These are phyloP conservation scores for Geosmithia putterillii DNA, from an alignment of 2,329 filamentous ascomycete genomes.

Conservation along the genomic window DNA sequence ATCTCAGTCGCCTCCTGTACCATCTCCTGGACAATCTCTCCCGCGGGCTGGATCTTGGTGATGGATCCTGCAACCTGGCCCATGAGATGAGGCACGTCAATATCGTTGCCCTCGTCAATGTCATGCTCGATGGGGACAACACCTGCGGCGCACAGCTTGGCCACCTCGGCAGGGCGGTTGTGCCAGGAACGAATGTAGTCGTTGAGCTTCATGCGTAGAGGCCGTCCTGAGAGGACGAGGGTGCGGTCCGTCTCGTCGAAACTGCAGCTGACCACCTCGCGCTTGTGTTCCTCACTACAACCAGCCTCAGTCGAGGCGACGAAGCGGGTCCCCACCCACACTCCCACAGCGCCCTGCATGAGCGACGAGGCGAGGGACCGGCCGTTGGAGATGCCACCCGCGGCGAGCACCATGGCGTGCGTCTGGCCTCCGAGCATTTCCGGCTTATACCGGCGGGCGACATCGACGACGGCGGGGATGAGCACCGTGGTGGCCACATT, in stretches of 20 bases:
- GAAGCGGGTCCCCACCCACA: constrained; percentile 92
- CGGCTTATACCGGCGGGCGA: constrained; percentile 60
- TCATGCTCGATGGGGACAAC: constrained; percentile 75
- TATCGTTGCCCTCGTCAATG: constrained; percentile 66
- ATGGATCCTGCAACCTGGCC: constrained; percentile 82
- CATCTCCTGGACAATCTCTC: constrained; percentile 83
- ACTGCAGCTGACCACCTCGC: constrained; percentile 65
- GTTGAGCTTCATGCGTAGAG: constrained; percentile 69
- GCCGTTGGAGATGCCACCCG: constrained; percentile 78
- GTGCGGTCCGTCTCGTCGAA: constrained; percentile 76
- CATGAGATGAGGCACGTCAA: constrained; percentile 86
- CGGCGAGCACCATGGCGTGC: constrained; percentile 71
- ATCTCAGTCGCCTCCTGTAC: constrained; percentile 61
- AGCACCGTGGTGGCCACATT: constrained; percentile 78
- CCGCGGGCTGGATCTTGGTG: constrained; percentile 64
- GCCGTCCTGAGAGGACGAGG: constrained; percentile 70
- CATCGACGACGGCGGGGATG: constrained; percentile 77
- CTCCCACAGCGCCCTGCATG: constrained; percentile 78
- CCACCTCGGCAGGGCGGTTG: constrained; percentile 59
- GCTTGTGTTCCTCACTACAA: constrained; percentile 72
- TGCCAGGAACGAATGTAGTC: constrained; percentile 80
- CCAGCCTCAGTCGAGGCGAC: constrained; percentile 74
- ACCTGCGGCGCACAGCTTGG: constrained; percentile 61
- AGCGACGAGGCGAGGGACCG: constrained; percentile 67
- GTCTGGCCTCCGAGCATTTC: constrained; percentile 50